Percentiles rank a stretch among this genome's conserved stretches.
These are phyloP conservation scores for Phytophthora rubi DNA, from an alignment of 352 stramenopile genomes.

Conservation along the genomic window DNA sequence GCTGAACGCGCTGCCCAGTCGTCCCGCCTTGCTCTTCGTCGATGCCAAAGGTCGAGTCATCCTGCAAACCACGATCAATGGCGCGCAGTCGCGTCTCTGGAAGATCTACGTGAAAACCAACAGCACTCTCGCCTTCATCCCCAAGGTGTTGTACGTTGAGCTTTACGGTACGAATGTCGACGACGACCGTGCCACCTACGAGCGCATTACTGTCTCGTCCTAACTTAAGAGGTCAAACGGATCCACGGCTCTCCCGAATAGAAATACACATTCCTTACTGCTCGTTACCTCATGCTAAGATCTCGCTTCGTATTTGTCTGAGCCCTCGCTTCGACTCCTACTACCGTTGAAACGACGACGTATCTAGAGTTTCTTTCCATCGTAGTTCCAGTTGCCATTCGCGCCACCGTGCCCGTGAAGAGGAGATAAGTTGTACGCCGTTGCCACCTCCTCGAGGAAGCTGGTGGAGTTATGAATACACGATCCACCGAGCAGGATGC, in stretches of 20 bases:
- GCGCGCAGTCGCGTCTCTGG: slow-evolving; percentile 55
- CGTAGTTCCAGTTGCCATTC: slow-evolving; percentile 55
- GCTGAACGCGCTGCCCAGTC: slow-evolving; percentile 71
- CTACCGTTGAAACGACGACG: background rate
- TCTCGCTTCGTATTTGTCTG: background rate
- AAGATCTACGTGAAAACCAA: slow-evolving; percentile 80
- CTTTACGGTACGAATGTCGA: slow-evolving; percentile 66
- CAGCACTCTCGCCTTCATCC: slow-evolving; percentile 64
- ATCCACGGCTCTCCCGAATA: slow-evolving; percentile 19
- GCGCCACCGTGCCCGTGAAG: slow-evolving; percentile 13
- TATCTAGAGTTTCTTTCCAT: slow-evolving; percentile 65
- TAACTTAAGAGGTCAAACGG: slow-evolving; percentile 22
- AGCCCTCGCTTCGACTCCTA: background rate
- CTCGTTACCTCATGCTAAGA: slow-evolving; percentile 26
- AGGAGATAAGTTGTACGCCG: slow-evolving; percentile 59
- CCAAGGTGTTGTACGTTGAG: slow-evolving; percentile 80
- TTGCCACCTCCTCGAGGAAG: slow-evolving; percentile 95
- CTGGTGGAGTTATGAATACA: slow-evolving; percentile 98
- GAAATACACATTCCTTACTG: slow-evolving; percentile 41
- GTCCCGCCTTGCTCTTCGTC: slow-evolving; percentile 60
- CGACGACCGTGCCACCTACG: slow-evolving; percentile 60
- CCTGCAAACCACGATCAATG: slow-evolving; percentile 64
- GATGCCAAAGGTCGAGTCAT: slow-evolving; percentile 59
- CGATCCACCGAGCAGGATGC: slow-evolving; percentile 95
- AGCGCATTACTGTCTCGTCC: slow-evolving; percentile 60